Conservation (phyloP, 2,329 filamentous ascomycete genomes). For the Penicillium polonicum region DNA sequence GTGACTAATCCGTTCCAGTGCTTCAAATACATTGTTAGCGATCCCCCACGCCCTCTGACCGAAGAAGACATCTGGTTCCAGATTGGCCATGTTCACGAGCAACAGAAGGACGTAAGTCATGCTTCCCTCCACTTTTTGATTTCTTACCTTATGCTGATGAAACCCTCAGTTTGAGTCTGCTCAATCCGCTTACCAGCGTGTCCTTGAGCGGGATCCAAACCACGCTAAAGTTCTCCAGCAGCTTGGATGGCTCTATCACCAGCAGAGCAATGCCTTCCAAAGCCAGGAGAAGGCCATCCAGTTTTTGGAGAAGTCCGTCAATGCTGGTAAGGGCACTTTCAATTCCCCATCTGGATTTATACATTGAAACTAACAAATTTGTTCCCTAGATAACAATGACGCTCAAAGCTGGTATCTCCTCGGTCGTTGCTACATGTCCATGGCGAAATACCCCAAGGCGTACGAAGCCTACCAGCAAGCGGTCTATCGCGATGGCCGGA, state of each 20-base stretch:
- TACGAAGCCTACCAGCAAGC: conserved; percentile 99
- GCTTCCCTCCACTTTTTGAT: not conserved
- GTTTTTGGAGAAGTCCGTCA: conserved; percentile 94
- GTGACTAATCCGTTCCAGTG: conserved; percentile 58
- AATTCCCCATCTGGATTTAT: not conserved
- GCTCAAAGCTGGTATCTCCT: conserved; percentile 98
- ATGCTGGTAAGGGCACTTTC: conserved; percentile 64
- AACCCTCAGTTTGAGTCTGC: conserved; percentile 81
- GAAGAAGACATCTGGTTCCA: conserved; percentile 99
- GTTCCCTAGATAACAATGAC: conserved; percentile 74
- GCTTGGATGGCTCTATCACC: conserved; percentile 95
- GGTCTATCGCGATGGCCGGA: conserved; percentile 94
- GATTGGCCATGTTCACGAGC: conserved; percentile 97
- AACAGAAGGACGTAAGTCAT: conserved; percentile 88
- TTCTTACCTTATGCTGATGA: conserved; percentile 28
- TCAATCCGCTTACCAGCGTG: conserved; percentile 86
- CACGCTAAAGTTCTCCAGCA: conserved; percentile 98
- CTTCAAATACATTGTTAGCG: conserved; percentile 96
- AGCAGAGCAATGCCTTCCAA: conserved; percentile 85
- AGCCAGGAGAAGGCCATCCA: conserved; percentile 97
- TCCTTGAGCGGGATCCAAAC: conserved; percentile 89
- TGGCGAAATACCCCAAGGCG: conserved; percentile 97
- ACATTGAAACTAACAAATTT: not conserved
- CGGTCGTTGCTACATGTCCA: conserved; percentile 97
- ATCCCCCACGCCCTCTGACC: conserved; percentile 85